Conservation (phyloP, 2,329 filamentous ascomycete species). For the Fusarium sororula region DNA sequence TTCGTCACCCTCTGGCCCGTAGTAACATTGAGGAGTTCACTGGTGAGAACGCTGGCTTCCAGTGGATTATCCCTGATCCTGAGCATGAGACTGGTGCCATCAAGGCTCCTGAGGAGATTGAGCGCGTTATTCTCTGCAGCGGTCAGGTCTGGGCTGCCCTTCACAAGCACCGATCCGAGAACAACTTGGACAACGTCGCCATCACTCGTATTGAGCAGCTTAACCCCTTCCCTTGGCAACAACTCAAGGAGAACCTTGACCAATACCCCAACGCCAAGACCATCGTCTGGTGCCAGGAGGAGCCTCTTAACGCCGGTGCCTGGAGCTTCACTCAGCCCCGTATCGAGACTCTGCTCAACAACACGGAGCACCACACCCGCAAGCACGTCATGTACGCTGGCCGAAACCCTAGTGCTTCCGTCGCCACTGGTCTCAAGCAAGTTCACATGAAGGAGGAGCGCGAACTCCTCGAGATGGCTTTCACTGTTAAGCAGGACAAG, state of each 20-base stretch:
- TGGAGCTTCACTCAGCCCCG: slow-evolving; percentile 98
- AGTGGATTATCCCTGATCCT: slow-evolving; percentile 93
- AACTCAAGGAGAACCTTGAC: slow-evolving; percentile 96
- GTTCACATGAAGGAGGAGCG: slow-evolving; percentile 93
- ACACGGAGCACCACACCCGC: slow-evolving; percentile 90
- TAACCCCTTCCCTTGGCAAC: slow-evolving; percentile 98
- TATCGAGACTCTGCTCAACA: slow-evolving; percentile 94
- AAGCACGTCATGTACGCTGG: slow-evolving; percentile 98
- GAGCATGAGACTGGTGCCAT: slow-evolving; percentile 81
- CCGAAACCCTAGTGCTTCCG: slow-evolving; percentile 89
- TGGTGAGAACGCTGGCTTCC: slow-evolving; percentile 85
- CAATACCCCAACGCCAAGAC: slow-evolving; percentile 97
- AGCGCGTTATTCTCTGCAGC: slow-evolving; percentile 92
- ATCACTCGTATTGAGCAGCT: slow-evolving; percentile 97
- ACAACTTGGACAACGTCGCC: slow-evolving; percentile 88
- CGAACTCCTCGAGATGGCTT: slow-evolving; percentile 76
- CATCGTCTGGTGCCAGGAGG: slow-evolving; percentile 97
- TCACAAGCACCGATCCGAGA: slow-evolving; percentile 87
- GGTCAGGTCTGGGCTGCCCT: slow-evolving; percentile 94
- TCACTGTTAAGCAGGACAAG: slow-evolving; percentile 73
- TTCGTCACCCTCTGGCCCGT: slow-evolving; percentile 92
- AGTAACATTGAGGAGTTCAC: slow-evolving; percentile 92
- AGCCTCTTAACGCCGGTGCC: slow-evolving; percentile 95
- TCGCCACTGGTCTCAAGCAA: slow-evolving; percentile 91
- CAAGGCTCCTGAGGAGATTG: slow-evolving; percentile 83